Percentiles rank a stretch among this genome's conserved stretches.
These are phyloP conservation scores for Corymbia citriodora DNA, from an alignment of 441 rosid species.

Conservation along the genomic window DNA sequence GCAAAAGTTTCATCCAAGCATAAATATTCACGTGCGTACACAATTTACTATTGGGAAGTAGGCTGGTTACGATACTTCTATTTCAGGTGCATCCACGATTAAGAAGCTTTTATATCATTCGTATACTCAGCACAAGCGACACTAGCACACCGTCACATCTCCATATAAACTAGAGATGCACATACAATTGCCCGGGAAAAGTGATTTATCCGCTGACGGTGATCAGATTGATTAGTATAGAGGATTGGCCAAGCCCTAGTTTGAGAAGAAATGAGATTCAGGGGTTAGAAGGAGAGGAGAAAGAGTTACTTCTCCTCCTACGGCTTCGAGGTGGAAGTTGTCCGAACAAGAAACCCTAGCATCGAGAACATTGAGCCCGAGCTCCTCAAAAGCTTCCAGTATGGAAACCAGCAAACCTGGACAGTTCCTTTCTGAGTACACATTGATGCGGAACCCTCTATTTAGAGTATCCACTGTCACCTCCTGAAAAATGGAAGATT, in stretches of 20 bases:
- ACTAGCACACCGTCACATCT: neutral
- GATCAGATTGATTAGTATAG: neutral
- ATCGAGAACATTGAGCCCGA: conserved; percentile 72
- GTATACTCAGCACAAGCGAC: neutral
- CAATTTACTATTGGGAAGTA: neutral
- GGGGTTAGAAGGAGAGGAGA: neutral
- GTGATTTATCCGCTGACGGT: neutral
- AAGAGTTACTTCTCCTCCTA: conserved; percentile 57
- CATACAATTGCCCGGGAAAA: neutral
- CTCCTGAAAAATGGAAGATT: conserved; percentile 21
- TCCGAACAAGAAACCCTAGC: conserved; percentile 94
- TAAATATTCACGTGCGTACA: neutral
- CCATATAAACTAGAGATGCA: neutral
- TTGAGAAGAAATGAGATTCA: neutral
- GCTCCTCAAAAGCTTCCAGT: conserved; percentile 76
- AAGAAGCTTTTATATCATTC: neutral
- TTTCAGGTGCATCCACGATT: neutral
- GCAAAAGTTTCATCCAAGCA: neutral
- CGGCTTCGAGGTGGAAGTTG: conserved; percentile 59
- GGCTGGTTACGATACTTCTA: neutral
- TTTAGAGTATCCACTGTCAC: conserved; percentile 76
- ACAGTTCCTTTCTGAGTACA: conserved; percentile 49
- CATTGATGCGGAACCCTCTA: conserved; percentile 65
- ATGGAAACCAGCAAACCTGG: conserved; percentile 75
- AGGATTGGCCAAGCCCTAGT: neutral